Conservation (phyloP, 768 basidiomycete species). For the Tylopilus vinaceipallidus region DNA sequence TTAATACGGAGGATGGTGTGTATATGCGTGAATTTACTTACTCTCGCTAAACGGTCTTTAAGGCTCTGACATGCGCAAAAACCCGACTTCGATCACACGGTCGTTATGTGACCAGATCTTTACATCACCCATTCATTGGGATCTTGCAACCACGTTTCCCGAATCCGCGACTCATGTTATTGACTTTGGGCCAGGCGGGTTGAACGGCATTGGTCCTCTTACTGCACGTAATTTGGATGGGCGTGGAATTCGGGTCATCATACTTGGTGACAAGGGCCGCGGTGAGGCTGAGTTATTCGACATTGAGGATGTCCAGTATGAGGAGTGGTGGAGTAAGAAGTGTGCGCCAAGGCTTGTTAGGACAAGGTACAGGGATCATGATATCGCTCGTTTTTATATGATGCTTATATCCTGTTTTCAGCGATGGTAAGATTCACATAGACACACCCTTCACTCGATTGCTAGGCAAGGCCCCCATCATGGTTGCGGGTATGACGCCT, state of each 20-base stretch:
- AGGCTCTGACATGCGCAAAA: slow-evolving; percentile 83
- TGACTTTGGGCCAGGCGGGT: slow-evolving; percentile 95
- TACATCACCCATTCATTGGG: slow-evolving; percentile 90
- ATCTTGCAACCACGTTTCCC: slow-evolving; percentile 85
- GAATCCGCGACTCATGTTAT: slow-evolving; percentile 89
- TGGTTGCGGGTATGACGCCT: slow-evolving; percentile 99
- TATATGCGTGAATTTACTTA: slow-evolving; percentile 19
- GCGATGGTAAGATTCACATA: slow-evolving; percentile 88
- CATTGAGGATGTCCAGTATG: slow-evolving; percentile 59
- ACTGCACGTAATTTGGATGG: slow-evolving; percentile 92
- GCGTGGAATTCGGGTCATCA: slow-evolving; percentile 85
- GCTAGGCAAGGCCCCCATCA: slow-evolving; percentile 94
- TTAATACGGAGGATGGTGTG: slow-evolving; percentile 89
- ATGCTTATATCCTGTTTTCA: slow-evolving; percentile 29
- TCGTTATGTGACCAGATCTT: slow-evolving; percentile 95
- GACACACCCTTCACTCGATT: slow-evolving; percentile 97
- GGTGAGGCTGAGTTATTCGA: slow-evolving; percentile 86
- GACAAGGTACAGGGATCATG: slow-evolving; percentile 59
- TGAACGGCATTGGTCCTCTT: slow-evolving; percentile 89
- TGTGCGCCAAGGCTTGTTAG: slow-evolving; percentile 83
- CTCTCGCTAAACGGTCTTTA: slow-evolving; percentile 13
- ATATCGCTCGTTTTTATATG: background rate
- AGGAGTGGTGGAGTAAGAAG: slow-evolving; percentile 91
- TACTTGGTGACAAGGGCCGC: slow-evolving; percentile 87
- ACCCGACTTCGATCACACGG: slow-evolving; percentile 71